Conservation (phyloP, 106 monocot species). For the Dendrobium chrysotoxum region DNA sequence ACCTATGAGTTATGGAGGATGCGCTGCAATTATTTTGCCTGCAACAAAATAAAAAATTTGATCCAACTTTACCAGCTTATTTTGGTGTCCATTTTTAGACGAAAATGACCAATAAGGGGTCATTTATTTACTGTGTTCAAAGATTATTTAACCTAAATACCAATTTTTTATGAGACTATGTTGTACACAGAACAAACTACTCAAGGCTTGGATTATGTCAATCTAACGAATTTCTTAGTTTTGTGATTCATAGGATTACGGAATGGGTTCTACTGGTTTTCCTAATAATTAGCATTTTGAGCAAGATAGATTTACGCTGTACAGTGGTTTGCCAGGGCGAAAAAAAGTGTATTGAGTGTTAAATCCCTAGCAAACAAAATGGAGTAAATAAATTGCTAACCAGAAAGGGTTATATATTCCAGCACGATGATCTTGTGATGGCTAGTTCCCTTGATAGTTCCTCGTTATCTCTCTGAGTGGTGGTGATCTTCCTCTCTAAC, state of each 20-base stretch:
- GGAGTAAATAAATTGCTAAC: neutral
- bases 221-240: neutral
- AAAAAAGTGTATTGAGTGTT: neutral
- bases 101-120: neutral
- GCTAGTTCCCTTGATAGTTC: neutral
- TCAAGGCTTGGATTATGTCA: neutral
- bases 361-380: neutral
- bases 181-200: neutral
- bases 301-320: neutral
- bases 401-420: too few species aligned
- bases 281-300: neutral
- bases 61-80: neutral
- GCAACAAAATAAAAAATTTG: neutral
- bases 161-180: neutral
- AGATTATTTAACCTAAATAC: neutral
- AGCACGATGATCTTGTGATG: neutral
- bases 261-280: neutral
- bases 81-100: neutral
- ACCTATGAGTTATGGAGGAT: neutral
- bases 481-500: neutral
- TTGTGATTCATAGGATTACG: neutral
- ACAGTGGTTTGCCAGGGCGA: neutral
- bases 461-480: neutral
- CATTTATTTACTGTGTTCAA: neutral
- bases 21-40: neutral